Conservation (phyloP, 768 basidiomycete species). For the Candolleomyces aberdarensis region DNA sequence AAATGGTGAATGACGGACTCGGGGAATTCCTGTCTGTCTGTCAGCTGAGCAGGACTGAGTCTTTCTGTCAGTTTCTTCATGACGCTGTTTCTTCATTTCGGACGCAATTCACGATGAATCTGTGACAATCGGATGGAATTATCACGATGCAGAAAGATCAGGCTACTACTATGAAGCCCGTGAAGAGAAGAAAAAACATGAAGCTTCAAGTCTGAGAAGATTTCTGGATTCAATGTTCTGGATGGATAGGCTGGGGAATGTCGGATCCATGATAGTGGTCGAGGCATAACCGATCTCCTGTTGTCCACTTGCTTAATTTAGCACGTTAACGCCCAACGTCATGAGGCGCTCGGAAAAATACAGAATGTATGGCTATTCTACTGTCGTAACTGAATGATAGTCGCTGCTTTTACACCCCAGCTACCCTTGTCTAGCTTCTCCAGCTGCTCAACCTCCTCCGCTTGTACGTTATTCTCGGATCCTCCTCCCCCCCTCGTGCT, state of each 20-base stretch:
- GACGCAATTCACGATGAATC: no score
- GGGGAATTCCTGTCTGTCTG: no score
- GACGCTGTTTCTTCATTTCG: no score
- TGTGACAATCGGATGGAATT: no score
- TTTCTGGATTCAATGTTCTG: conserved; percentile 19
- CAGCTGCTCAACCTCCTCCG: not conserved
- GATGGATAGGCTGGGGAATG: not conserved
- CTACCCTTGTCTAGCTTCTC: not conserved
- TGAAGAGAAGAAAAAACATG: conserved; percentile 20
- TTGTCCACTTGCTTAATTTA: not conserved
- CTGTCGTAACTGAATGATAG: not conserved
- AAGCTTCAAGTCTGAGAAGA: conserved; percentile 40
- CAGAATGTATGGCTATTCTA: not conserved
- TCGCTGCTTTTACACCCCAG: not conserved
- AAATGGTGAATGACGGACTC: no score
- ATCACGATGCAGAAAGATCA: no score
- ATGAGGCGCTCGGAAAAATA: no score
- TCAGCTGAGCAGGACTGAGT: no score
- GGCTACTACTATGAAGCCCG: no score
- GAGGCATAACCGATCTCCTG: not conserved
- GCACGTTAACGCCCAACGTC: no score
- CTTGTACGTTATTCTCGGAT: not conserved
- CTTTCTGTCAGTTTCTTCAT: no score
- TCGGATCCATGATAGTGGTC: not conserved
- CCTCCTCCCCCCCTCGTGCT: not conserved